phyloP scores from a whole-genome alignment of 2,329 filamentous ascomycete genomes.

The Graphilbum ipis-grandicollis region DNA sequence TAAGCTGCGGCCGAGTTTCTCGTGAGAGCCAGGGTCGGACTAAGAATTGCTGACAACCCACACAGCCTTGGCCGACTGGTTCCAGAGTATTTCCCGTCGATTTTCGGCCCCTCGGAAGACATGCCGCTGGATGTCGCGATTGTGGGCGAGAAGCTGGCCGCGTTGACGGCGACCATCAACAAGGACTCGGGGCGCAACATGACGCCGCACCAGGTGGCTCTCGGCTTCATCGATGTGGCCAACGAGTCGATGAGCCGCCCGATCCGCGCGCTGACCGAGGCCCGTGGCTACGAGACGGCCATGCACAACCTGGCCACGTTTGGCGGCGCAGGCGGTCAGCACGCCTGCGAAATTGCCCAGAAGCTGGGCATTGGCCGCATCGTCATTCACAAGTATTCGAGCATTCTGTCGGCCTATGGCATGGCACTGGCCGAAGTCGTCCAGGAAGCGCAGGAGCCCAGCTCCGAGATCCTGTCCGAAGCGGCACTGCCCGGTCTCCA shows the following conservation, averaged over 20 bases:
- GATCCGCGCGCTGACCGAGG: slow-evolving; percentile 77
- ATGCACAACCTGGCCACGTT: slow-evolving; percentile 83
- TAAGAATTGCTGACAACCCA: slow-evolving; percentile 17
- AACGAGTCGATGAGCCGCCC: slow-evolving; percentile 85
- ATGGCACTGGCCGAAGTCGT: slow-evolving; percentile 89
- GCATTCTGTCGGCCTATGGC: slow-evolving; percentile 75
- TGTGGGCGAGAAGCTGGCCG: slow-evolving; percentile 57
- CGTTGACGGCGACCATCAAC: slow-evolving; percentile 63
- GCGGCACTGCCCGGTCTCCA: slow-evolving; percentile 31
- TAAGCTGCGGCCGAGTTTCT: too few species aligned
- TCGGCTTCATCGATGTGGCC: slow-evolving; percentile 74
- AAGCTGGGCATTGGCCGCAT: slow-evolving; percentile 73
- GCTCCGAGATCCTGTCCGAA: slow-evolving; percentile 39
- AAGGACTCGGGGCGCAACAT: slow-evolving; percentile 53
- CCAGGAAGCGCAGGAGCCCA: slow-evolving; percentile 70
- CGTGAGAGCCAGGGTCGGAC: too few species aligned
- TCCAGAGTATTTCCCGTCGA: slow-evolving; percentile 84
- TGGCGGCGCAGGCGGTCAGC: slow-evolving; percentile 79
- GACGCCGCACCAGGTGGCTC: slow-evolving; percentile 67
- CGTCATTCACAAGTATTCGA: slow-evolving; percentile 71
- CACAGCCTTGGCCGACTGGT: slow-evolving; percentile 72
- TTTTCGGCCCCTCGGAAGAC: slow-evolving; percentile 79
- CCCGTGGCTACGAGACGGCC: slow-evolving; percentile 80
- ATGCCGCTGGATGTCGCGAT: slow-evolving; percentile 60
- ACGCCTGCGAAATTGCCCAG: slow-evolving; percentile 73